A percentile compares a stretch with the other conserved stretches of the same genome.
Conservation (phyloP, 768 basidiomycete species). For the Mycena metata region DNA sequence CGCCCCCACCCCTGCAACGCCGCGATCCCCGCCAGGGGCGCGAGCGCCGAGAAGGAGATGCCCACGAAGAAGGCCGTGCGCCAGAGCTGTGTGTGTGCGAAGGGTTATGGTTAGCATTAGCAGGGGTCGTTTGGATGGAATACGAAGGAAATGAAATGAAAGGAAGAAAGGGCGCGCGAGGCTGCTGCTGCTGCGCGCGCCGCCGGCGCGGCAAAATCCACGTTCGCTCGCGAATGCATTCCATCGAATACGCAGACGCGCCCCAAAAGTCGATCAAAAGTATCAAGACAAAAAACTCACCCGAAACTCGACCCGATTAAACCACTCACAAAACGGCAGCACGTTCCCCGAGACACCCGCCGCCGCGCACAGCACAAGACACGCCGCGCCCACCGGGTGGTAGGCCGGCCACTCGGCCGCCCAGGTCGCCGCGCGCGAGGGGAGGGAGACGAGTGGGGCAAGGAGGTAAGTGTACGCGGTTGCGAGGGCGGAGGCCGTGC, state of each 20-base stretch:
- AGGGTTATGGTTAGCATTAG: no score
- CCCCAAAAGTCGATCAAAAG: no score
- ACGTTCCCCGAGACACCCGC: constrained; percentile 83
- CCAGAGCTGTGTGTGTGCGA: constrained; percentile 62
- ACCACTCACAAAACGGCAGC: constrained; percentile 91
- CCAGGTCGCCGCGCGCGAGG: no score
- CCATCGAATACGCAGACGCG: no score
- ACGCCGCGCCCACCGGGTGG: constrained; percentile 61
- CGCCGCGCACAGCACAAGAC: constrained; percentile 76
- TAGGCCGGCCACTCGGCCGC: constrained; percentile 10
- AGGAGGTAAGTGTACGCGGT: not conserved
- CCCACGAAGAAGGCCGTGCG: constrained; percentile 87
- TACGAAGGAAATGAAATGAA: not conserved
- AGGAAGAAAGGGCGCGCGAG: not conserved
- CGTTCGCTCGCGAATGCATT: no score
- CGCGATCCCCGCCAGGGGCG: constrained; percentile 76
- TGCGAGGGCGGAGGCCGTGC: not conserved
- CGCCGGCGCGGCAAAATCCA: no score
- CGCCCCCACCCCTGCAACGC: constrained; percentile 66
- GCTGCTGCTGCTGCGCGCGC: no score
- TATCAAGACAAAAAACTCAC: not conserved
- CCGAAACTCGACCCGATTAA: constrained; percentile 63
- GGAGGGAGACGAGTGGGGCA: no score
- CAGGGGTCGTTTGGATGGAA: no score
- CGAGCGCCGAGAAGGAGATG: constrained; percentile 77